A percentile compares a stretch with the other conserved stretches of the same genome.
Conservation (phyloP, 208 protist genomes). For the Wallacemonas sp. region DNA sequence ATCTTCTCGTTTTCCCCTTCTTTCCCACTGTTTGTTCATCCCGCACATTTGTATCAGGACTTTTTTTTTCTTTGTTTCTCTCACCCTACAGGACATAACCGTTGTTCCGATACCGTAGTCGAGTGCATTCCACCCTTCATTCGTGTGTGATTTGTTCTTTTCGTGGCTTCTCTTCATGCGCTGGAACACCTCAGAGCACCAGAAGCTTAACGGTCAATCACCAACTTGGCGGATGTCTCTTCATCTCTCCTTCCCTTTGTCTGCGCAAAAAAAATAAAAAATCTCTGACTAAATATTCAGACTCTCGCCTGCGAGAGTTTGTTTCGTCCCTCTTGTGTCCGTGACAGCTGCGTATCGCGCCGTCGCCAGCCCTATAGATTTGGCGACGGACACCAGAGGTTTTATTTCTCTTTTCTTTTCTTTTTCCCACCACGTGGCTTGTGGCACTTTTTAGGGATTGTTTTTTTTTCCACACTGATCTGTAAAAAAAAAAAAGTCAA, state of each 20-base stretch:
- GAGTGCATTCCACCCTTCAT: background rate
- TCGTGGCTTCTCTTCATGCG: background rate
- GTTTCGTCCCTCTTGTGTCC: no score
- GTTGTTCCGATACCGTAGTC: background rate
- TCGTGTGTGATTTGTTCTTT: background rate
- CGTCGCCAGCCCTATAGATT: background rate
- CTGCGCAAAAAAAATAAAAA: no score
- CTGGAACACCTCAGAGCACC: background rate
- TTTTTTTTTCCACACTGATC: slow-evolving; percentile 8
- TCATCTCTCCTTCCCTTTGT: no score
- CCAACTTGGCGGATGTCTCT: no score
- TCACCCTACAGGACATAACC: background rate
- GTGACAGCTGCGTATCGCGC: background rate
- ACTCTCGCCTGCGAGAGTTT: background rate
- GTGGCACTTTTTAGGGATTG: slow-evolving; percentile 17
- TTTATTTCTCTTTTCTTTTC: slow-evolving; percentile 15
- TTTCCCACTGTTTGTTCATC: background rate
- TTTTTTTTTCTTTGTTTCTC: background rate
- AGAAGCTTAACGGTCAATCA: no score
- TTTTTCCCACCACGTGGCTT: background rate
- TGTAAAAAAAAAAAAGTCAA: slow-evolving; percentile 14
- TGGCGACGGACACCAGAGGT: slow-evolving; percentile 2
- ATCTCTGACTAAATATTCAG: no score
- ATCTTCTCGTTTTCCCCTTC: background rate
- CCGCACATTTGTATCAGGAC: slow-evolving; percentile 9